A percentile compares a stretch with the other conserved stretches of the same genome.
phyloP scores from a whole-genome alignment of 495 filamentous ascomycete species.

The Aspergillus cavernicola region DNA sequence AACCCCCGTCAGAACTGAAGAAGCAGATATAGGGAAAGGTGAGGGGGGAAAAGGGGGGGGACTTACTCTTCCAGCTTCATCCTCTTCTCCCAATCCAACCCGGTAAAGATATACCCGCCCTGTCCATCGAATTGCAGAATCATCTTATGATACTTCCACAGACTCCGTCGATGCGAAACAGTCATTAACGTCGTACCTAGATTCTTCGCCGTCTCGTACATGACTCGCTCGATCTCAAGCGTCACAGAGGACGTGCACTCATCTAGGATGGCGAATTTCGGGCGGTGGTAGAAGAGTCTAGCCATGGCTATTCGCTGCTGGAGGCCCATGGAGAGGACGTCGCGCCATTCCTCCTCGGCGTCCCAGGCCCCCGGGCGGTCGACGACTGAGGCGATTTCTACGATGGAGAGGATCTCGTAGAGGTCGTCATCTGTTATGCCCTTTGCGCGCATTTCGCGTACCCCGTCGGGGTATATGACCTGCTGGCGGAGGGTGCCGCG shows the following conservation, averaged over 20 bases:
- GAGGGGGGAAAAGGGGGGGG: background rate
- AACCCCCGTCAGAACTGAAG: background rate
- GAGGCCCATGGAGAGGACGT: conserved; percentile 81
- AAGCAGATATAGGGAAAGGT: background rate
- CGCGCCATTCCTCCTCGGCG: conserved; percentile 93
- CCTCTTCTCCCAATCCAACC: conserved; percentile 82
- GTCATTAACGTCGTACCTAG: conserved; percentile 95
- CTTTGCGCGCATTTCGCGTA: conserved; percentile 80
- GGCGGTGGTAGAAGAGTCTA: conserved; percentile 89
- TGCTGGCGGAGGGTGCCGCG: conserved; percentile 88
- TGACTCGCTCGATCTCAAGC: conserved; percentile 85
- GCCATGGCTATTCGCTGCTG: conserved; percentile 99
- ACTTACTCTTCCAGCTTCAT: conserved; percentile 81
- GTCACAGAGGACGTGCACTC: conserved; percentile 95
- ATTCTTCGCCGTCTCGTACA: conserved; percentile 94
- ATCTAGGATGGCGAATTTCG: conserved; percentile 87
- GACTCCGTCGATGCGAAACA: conserved; percentile 80
- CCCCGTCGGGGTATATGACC: conserved; percentile 91
- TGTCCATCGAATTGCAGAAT: conserved; percentile 97
- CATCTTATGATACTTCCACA: conserved; percentile 93
- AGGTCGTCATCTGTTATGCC: conserved; percentile 82
- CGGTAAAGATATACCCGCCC: conserved; percentile 85
- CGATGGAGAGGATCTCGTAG: conserved; percentile 65
- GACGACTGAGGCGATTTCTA: conserved; percentile 82
- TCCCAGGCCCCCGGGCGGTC: conserved; percentile 84